These are phyloP conservation scores for Euphrasia arctica DNA, from an alignment of 305 asterid species.

Conservation along the genomic window DNA sequence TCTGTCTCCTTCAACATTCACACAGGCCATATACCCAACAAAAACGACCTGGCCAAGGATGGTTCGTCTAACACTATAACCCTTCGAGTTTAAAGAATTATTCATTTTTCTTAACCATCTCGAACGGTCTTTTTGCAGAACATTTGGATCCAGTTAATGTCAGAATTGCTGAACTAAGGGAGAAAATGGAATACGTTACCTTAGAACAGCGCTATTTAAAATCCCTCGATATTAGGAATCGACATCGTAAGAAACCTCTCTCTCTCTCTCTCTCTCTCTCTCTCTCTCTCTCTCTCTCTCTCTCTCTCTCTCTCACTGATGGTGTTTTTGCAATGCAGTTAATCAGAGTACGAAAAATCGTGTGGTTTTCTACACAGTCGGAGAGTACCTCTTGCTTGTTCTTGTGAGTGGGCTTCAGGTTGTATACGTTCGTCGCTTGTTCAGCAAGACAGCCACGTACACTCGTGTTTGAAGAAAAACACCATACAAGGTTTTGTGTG, in stretches of 20 bases:
- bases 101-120: slow-evolving; percentile 9
- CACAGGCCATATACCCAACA: slow-evolving; percentile 74
- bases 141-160: slow-evolving; percentile 89
- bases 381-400: slow-evolving; percentile 63
- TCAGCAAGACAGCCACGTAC: slow-evolving; percentile 72
- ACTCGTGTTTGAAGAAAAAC: slow-evolving; percentile 56
- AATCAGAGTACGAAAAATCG: slow-evolving; percentile 79
- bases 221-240: slow-evolving; percentile 79
- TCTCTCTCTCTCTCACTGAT: not conserved
- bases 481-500: too few relatives aligned
- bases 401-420: slow-evolving; percentile 69
- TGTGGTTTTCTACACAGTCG: slow-evolving; percentile 72
- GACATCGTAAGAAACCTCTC: slow-evolving; percentile 54
- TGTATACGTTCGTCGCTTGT: slow-evolving; percentile 60
- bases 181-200: slow-evolving; percentile 77
- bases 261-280: too few relatives aligned
- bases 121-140: slow-evolving; percentile 42
- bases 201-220: slow-evolving; percentile 76
- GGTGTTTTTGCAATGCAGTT: slow-evolving; percentile 45
- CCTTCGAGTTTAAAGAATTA: not conserved
- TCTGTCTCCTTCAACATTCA: slow-evolving; percentile 87
- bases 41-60: slow-evolving; percentile 84
- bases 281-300: too few relatives aligned
- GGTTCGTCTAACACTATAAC: slow-evolving; percentile 43
- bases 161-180: slow-evolving; percentile 84